Conservation (phyloP, 345 rosid species). For the Lenwebbia sp. region DNA sequence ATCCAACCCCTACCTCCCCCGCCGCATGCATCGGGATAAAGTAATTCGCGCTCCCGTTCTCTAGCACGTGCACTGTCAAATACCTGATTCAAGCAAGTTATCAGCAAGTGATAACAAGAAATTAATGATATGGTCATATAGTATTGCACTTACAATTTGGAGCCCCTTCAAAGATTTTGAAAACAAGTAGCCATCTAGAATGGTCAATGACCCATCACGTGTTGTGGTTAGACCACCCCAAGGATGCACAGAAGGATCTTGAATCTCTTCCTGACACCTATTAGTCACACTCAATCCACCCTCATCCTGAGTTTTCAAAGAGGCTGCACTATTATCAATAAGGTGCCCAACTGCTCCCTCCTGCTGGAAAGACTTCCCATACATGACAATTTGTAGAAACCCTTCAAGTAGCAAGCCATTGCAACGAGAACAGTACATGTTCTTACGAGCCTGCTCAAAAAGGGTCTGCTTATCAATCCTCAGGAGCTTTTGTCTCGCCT, state of each 20-base stretch:
- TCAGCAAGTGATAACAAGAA: constrained; percentile 16
- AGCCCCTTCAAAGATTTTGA: constrained; percentile 61
- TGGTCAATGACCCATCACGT: constrained; percentile 70
- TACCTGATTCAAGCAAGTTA: constrained; percentile 43
- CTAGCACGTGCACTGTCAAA: constrained; percentile 90
- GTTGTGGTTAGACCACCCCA: constrained; percentile 94
- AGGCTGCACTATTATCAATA: constrained; percentile 21
- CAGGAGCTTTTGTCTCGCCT: constrained; percentile 61
- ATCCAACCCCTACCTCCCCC: constrained; percentile 98
- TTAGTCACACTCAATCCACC: constrained; percentile 20
- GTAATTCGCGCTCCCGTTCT: constrained; percentile 87
- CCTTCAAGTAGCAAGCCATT: constrained; percentile 85
- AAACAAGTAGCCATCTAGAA: constrained; percentile 66
- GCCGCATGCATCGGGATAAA: constrained; percentile 98
- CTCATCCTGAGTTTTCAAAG: constrained; percentile 25
- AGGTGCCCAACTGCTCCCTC: constrained; percentile 36
- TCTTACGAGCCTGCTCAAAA: constrained; percentile 93
- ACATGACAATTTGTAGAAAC: constrained; percentile 68
- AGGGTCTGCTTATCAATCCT: constrained; percentile 78
- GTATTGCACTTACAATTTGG: constrained; percentile 52
- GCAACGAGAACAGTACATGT: constrained; percentile 95
- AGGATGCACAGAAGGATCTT: constrained; percentile 72
- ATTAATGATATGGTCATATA: not conserved
- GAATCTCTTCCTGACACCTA: constrained; percentile 47
- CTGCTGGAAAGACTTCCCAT: constrained; percentile 64